Evolutionary conservation across 805 yeast genomes (phyloP).

Genomic region (Tetrapisispora phaffii): DNA sequence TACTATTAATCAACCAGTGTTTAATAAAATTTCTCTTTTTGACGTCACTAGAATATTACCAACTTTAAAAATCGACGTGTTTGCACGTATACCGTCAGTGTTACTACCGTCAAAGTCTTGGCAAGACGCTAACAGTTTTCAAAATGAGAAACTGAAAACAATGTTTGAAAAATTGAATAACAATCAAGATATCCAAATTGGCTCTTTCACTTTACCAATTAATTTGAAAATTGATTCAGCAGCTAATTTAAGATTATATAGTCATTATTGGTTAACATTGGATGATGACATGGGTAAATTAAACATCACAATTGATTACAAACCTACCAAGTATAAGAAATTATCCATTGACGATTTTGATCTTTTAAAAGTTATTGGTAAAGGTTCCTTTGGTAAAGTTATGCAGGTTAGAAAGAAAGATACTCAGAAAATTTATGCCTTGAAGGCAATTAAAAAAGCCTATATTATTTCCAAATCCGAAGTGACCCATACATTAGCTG

Average conservation of each 20-base stretch:
- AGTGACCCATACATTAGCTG: constrained; percentile 93
- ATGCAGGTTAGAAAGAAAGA: constrained; percentile 97
- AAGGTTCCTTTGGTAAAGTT: constrained; percentile 96
- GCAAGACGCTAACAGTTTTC: constrained; percentile 23
- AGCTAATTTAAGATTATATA: constrained; percentile 47
- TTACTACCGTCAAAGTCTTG: constrained; percentile 38
- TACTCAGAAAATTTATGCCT: constrained; percentile 87
- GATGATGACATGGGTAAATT: constrained; percentile 41
- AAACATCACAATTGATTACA: constrained; percentile 57
- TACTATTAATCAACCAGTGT: constrained; percentile 63
- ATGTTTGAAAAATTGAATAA: constrained; percentile 30
- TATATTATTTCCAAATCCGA: constrained; percentile 91
- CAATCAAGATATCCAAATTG: constrained; percentile 65
- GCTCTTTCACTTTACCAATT: constrained; percentile 56
- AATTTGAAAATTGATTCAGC: constrained; percentile 42
- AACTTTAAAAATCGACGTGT: constrained; percentile 64
- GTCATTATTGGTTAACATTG: constrained; percentile 48
- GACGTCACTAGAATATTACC: constrained; percentile 65
- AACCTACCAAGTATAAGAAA: constrained; percentile 55
- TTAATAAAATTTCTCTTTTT: constrained; percentile 84
- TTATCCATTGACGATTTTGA: constrained; percentile 87
- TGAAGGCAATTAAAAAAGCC: constrained; percentile 87
- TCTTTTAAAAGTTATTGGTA: constrained; percentile 87
- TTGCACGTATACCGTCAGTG: constrained; percentile 64
- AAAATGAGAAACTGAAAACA: constrained; percentile 20